Conservation (phyloP, 768 basidiomycete species). For the Trametes maxima region DNA sequence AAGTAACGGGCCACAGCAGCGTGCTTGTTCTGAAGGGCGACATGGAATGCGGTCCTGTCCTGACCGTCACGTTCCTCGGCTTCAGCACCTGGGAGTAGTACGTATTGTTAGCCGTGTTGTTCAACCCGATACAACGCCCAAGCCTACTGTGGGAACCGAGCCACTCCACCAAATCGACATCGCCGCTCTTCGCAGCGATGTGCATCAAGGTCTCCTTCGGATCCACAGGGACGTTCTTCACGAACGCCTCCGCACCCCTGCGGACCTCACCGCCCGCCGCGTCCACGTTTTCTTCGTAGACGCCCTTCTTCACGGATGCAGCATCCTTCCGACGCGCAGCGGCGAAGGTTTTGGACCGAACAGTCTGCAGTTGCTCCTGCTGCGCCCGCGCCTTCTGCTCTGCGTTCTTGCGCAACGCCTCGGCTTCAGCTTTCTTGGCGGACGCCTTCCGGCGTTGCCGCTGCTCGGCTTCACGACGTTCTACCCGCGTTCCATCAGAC, state of each 20-base stretch:
- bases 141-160: conserved; percentile 69
- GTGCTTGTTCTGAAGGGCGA: conserved; percentile 58
- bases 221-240: conserved; percentile 50
- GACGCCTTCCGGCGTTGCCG: conserved; percentile 57
- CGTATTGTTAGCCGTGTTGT: conserved; percentile 17
- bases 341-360: conserved; percentile 63
- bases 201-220: conserved; percentile 70
- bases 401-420: conserved; percentile 50
- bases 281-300: conserved; percentile 72
- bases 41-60: conserved; percentile 66
- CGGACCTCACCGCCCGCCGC: conserved; percentile 72
- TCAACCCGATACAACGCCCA: conserved; percentile 8
- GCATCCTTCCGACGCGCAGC: conserved; percentile 61
- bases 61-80: conserved; percentile 65
- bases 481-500: conserved; percentile 17
- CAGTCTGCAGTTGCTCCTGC: conserved; percentile 52
- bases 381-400: conserved; percentile 50
- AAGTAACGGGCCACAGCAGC: conserved; percentile 58
- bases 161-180: conserved; percentile 65
- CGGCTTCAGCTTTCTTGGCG: conserved; percentile 58
- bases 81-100: conserved; percentile 57
- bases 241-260: conserved; percentile 54
- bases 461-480: conserved; percentile 59
- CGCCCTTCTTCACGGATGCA: conserved; percentile 58
- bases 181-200: conserved; percentile 58